Evolutionary conservation across 2,329 filamentous ascomycete species (phyloP).

Genomic region (Fusarium anguioides): DNA sequence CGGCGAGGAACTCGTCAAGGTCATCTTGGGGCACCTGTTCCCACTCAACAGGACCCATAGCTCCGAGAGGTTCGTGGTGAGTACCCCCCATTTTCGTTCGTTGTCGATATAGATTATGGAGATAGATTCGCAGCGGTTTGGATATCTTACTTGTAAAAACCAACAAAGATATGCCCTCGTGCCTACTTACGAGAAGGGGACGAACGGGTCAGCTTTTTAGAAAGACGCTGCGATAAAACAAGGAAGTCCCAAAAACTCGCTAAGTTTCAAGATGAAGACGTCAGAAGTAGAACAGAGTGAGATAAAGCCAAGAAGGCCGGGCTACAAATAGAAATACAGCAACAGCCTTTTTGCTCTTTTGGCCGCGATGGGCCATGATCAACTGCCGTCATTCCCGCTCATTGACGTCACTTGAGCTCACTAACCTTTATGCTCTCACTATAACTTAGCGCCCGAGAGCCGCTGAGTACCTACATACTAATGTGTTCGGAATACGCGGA

Average conservation of each 20-base stretch:
- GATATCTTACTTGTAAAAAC: not conserved
- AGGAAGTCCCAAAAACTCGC: slow-evolving; percentile 5
- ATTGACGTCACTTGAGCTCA: slow-evolving; percentile 34
- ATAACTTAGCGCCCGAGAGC: slow-evolving; percentile 20
- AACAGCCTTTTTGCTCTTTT: slow-evolving; percentile 4
- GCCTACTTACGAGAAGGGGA: slow-evolving; percentile 3
- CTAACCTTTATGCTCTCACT: slow-evolving; percentile 5
- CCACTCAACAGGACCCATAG: slow-evolving; percentile 67
- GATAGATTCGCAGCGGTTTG: not conserved
- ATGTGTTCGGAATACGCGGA: slow-evolving; percentile 23
- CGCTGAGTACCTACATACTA: not conserved
- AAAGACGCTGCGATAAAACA: slow-evolving; percentile 9
- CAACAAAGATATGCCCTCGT: not conserved
- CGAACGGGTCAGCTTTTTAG: not conserved
- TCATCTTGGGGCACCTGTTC: slow-evolving; percentile 57
- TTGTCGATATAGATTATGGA: not conserved
- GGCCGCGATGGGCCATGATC: slow-evolving; percentile 29
- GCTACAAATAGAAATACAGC: slow-evolving; percentile 14
- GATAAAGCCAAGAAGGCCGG: slow-evolving; percentile 22
- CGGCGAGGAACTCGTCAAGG: slow-evolving; percentile 64
- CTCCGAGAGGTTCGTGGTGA: slow-evolving; percentile 69
- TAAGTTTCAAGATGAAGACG: slow-evolving; percentile 24
- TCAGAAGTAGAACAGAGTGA: slow-evolving; percentile 24
- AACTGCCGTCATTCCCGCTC: slow-evolving; percentile 32
- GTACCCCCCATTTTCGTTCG: slow-evolving; percentile 58